Conservation (phyloP, 1,284 basidiomycete species). For the Ganoderma meredithae region DNA sequence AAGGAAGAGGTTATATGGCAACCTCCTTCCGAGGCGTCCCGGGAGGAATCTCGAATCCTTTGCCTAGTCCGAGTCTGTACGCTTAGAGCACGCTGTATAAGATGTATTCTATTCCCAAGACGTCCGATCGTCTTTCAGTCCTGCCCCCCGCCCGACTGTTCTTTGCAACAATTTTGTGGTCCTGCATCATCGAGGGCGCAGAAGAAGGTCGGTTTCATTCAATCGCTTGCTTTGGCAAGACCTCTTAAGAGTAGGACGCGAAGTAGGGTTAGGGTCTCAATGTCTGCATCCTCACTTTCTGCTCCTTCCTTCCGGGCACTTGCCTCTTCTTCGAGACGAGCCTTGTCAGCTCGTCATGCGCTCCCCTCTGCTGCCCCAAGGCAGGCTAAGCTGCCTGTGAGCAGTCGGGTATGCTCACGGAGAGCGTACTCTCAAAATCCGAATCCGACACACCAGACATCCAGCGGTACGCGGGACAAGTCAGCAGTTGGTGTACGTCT, state of each 20-base stretch:
- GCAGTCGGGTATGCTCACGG: neutral
- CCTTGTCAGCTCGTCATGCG: constrained; percentile 14
- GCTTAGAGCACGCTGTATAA: constrained; percentile 8
- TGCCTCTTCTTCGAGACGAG: constrained; percentile 18
- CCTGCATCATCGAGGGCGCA: too few relatives aligned
- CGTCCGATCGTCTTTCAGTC: neutral
- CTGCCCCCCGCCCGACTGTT: neutral
- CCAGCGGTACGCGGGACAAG: constrained; percentile 46
- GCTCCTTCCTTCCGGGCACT: constrained; percentile 17
- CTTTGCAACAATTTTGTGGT: neutral
- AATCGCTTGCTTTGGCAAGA: neutral
- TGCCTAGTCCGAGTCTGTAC: neutral
- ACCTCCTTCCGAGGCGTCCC: constrained; percentile 5
- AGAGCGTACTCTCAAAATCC: constrained; percentile 32
- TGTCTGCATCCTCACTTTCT: constrained; percentile 30
- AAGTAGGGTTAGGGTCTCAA: constrained; percentile 27
- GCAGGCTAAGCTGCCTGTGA: neutral
- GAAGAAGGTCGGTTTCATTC: neutral
- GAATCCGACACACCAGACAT: constrained; percentile 31
- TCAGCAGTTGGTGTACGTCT: constrained; percentile 50
- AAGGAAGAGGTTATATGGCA: neutral
- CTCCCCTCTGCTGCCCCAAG: neutral
- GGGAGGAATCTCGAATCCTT: neutral
- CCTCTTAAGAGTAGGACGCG: neutral
- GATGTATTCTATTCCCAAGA: neutral